These are phyloP conservation scores for Mycena citricolor DNA, from an alignment of 1,284 basidiomycete genomes.

Conservation along the genomic window DNA sequence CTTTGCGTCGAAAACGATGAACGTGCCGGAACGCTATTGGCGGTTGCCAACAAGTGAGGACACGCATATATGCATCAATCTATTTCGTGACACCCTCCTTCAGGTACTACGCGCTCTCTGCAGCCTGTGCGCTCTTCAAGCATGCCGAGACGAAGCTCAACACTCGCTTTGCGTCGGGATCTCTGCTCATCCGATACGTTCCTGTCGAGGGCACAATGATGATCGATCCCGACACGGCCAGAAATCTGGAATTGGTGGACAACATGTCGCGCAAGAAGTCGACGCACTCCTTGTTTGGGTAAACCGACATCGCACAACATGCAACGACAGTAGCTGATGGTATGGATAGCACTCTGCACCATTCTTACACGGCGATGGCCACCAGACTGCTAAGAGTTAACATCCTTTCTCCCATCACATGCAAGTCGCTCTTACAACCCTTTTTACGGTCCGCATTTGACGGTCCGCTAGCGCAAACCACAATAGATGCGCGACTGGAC, in stretches of 20 bases:
- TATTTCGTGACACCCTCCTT: background rate
- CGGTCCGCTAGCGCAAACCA: slow-evolving; percentile 46
- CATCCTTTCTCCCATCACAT: slow-evolving; percentile 79
- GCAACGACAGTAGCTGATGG: background rate
- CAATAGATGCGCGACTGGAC: slow-evolving; percentile 80
- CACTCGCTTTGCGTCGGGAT: slow-evolving; percentile 65
- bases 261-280: slow-evolving; percentile 68
- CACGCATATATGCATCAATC: slow-evolving; percentile 28
- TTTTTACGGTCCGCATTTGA: background rate
- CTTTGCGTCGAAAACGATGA: slow-evolving; percentile 77
- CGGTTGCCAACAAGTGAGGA: slow-evolving; percentile 74
- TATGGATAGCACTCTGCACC: slow-evolving; percentile 59
- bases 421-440: slow-evolving; percentile 5
- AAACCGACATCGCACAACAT: too few relatives aligned
- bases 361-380: slow-evolving; percentile 89
- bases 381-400: slow-evolving; percentile 75
- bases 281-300: slow-evolving; percentile 75
- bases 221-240: slow-evolving; percentile 85
- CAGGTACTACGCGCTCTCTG: slow-evolving; percentile 87
- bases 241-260: slow-evolving; percentile 83
- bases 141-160: slow-evolving; percentile 69
- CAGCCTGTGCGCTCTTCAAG: slow-evolving; percentile 83
- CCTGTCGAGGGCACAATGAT: slow-evolving; percentile 88
- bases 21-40: slow-evolving; percentile 71
- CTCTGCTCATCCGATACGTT: slow-evolving; percentile 78